Percentiles rank a stretch among this genome's conserved stretches.
Evolutionary conservation across 2,329 filamentous ascomycete genomes (phyloP).

Genomic region (Rhynchosporium agropyri): DNA sequence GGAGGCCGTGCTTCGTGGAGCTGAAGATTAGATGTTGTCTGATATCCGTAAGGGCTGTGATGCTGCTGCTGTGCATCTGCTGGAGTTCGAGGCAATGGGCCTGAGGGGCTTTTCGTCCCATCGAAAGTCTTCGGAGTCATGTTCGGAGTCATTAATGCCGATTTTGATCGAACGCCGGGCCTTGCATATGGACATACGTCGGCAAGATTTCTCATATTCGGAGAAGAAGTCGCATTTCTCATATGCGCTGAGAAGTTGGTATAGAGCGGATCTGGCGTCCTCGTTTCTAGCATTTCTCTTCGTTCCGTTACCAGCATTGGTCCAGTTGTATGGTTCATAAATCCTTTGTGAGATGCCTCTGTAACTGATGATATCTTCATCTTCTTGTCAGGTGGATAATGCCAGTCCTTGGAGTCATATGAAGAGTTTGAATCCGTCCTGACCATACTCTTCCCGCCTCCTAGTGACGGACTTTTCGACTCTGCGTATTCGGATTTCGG

Average conservation of each 20-base stretch:
- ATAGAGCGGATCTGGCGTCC: neutral
- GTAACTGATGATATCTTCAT: neutral
- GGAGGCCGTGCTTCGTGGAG: neutral
- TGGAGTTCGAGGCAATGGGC: neutral
- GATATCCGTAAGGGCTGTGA: neutral
- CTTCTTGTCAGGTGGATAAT: conserved; percentile 4
- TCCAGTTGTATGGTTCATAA: neutral
- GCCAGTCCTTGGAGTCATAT: neutral
- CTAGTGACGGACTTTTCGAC: neutral
- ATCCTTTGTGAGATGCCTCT: neutral
- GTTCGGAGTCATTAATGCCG: neutral
- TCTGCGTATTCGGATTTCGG: conserved; percentile 3
- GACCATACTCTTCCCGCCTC: conserved; percentile 3
- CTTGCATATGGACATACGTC: neutral
- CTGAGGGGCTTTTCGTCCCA: neutral
- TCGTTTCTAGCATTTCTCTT: neutral
- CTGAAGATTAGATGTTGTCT: neutral
- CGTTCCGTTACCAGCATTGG: neutral
- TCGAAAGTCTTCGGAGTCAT: neutral
- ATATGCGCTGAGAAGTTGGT: neutral
- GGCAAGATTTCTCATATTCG: neutral
- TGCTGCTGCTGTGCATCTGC: neutral
- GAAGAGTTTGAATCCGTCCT: conserved; percentile 3
- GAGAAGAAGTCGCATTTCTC: neutral
- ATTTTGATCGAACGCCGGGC: neutral